These are phyloP conservation scores for Crithidia bombi DNA, from an alignment of 208 protist genomes.

Conservation along the genomic window DNA sequence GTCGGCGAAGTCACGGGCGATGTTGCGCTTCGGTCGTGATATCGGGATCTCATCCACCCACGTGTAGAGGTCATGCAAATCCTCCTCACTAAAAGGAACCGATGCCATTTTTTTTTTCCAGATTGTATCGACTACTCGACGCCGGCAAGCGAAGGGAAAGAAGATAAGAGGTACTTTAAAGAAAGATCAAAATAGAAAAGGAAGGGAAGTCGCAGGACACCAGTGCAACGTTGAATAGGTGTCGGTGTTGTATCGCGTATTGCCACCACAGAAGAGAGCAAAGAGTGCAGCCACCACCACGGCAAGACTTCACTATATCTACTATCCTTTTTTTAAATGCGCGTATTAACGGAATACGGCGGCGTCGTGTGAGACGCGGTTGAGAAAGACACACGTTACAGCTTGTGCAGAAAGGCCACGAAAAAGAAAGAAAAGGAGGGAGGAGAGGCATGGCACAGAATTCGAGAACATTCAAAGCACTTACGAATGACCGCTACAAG, in stretches of 20 bases:
- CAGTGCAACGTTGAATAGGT: too few relatives aligned
- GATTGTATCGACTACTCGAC: neutral
- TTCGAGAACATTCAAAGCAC: neutral
- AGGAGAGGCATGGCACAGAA: neutral
- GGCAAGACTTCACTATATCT: too few relatives aligned
- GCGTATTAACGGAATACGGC: too few relatives aligned
- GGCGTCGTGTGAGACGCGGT: too few relatives aligned
- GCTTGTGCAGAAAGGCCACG: too few relatives aligned
- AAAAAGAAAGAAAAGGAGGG: neutral
- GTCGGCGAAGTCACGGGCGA: slow-evolving; percentile 97
- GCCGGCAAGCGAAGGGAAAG: neutral
- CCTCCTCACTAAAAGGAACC: slow-evolving; percentile 91
- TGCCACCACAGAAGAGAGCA: neutral
- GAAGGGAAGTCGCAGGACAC: neutral
- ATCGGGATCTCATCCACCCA: slow-evolving; percentile 98
- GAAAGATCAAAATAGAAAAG: neutral
- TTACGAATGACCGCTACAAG: too few relatives aligned
- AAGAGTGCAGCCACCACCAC: too few relatives aligned
- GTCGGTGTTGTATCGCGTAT: too few relatives aligned
- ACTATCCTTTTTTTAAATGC: too few relatives aligned
- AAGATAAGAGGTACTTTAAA: neutral
- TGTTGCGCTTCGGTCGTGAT: slow-evolving; percentile 97
- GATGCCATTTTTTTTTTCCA: slow-evolving; percentile 41
- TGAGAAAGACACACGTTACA: too few relatives aligned
- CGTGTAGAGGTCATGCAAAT: slow-evolving; percentile 96